Conservation (phyloP, 257 asterid species). For the Nicotiana sylvestris region DNA sequence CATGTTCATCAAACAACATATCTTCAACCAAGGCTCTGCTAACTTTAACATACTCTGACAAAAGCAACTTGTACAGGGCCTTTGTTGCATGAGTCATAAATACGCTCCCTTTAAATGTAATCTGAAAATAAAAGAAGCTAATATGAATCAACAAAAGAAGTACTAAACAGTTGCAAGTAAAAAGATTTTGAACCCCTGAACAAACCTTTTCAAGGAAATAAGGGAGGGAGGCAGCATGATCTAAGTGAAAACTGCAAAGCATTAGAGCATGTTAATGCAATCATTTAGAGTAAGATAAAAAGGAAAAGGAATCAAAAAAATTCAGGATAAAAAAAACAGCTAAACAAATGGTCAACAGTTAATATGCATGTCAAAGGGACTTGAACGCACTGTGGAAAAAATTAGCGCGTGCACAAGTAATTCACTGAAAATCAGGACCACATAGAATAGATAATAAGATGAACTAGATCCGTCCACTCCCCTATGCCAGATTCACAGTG, state of each 20-base stretch:
- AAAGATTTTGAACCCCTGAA: slow-evolving; percentile 10
- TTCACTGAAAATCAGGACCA: neutral
- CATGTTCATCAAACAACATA: slow-evolving; percentile 84
- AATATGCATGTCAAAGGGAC: neutral
- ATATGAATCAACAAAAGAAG: slow-evolving; percentile 15
- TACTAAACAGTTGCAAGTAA: neutral
- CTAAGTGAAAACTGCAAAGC: slow-evolving; percentile 90
- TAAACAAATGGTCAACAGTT: neutral
- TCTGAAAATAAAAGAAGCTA: slow-evolving; percentile 39
- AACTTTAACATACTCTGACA: slow-evolving; percentile 88
- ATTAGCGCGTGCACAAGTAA: neutral
- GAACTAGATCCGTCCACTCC: neutral
- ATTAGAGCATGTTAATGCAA: neutral
- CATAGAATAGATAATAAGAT: neutral
- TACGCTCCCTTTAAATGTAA: slow-evolving; percentile 83
- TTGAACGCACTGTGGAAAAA: neutral
- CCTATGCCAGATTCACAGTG: no score
- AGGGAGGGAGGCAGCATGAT: slow-evolving; percentile 99
- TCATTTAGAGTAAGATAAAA: neutral
- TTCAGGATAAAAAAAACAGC: neutral
- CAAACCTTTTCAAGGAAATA: slow-evolving; percentile 91
- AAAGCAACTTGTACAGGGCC: slow-evolving; percentile 89
- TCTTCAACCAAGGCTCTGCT: slow-evolving; percentile 98
- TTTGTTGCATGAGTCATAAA: slow-evolving; percentile 98
- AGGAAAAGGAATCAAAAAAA: neutral